Conservation (phyloP, 2,329 filamentous ascomycete species). For the Raffaelea arxii region DNA sequence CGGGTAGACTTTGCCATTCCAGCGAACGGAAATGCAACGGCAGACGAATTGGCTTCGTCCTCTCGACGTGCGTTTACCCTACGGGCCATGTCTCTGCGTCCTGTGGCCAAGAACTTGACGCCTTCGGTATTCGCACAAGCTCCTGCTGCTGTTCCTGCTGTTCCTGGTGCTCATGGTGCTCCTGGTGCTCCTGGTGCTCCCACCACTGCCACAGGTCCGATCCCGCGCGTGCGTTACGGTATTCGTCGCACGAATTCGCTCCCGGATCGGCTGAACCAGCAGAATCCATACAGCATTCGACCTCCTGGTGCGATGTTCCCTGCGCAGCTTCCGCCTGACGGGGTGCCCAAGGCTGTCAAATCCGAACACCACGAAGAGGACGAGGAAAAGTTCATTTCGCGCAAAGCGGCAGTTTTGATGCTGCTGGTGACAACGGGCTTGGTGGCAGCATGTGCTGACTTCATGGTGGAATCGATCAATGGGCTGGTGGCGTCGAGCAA, state of each 20-base stretch:
- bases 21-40: slow-evolving; percentile 15
- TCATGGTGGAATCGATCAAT: slow-evolving; percentile 59
- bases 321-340: slow-evolving; percentile 31
- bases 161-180: slow-evolving; percentile 24
- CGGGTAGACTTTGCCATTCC: slow-evolving; percentile 33
- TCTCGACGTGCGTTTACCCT: slow-evolving; percentile 46
- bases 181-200: slow-evolving; percentile 27
- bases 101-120: slow-evolving; percentile 56
- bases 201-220: slow-evolving; percentile 29
- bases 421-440: slow-evolving; percentile 54
- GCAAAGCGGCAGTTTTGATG: slow-evolving; percentile 48
- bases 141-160: slow-evolving; percentile 19
- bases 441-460: slow-evolving; percentile 60
- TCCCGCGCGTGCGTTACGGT: slow-evolving; percentile 50
- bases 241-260: slow-evolving; percentile 67
- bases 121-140: slow-evolving; percentile 58
- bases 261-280: slow-evolving; percentile 54
- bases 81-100: slow-evolving; percentile 51
- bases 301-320: slow-evolving; percentile 41
- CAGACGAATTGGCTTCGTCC: slow-evolving; percentile 18
- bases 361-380: slow-evolving; percentile 1
- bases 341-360: slow-evolving; percentile 16
- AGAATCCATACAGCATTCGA: slow-evolving; percentile 28
- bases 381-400: slow-evolving; percentile 33
- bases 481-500: slow-evolving; percentile 46